A percentile compares a stretch with the other conserved stretches of the same genome.
Evolutionary conservation across 805 yeast species (phyloP).

Genomic region (Sugiyamaella smithiae): DNA sequence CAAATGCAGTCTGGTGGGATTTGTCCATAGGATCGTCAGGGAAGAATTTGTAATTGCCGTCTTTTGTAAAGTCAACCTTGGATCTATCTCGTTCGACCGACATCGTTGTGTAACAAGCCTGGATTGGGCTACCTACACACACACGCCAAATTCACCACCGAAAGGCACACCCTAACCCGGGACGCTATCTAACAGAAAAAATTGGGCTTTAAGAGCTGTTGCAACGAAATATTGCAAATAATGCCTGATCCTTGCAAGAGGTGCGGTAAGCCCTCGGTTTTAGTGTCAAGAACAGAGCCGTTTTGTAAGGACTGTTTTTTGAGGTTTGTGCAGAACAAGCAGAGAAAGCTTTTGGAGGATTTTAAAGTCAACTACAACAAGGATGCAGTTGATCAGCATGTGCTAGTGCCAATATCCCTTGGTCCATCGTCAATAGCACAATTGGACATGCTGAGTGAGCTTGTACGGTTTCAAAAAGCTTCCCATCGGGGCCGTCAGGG

Average conservation of each 20-base stretch:
- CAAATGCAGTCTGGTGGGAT: constrained; percentile 65
- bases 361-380: constrained; percentile 65
- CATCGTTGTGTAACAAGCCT: no score
- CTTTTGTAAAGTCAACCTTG: constrained; percentile 55
- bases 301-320: constrained; percentile 68
- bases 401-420: constrained; percentile 63
- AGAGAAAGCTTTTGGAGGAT: constrained; percentile 75
- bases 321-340: constrained; percentile 72
- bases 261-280: constrained; percentile 46
- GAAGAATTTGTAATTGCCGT: constrained; percentile 62
- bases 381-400: constrained; percentile 38
- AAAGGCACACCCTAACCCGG: not conserved
- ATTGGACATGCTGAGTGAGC: constrained; percentile 60
- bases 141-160: not conserved
- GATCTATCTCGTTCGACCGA: constrained; percentile 35
- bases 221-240: no score
- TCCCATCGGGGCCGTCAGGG: constrained; percentile 68
- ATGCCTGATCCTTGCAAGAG: no score
- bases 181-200: no score
- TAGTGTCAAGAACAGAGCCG: constrained; percentile 57
- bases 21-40: constrained; percentile 85
- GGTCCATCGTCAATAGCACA: constrained; percentile 66
- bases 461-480: constrained; percentile 59
- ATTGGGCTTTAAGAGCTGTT: no score
- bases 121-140: no score